Conservation (phyloP, 1,139 yeast species). For the Blastobotrys persicus region DNA sequence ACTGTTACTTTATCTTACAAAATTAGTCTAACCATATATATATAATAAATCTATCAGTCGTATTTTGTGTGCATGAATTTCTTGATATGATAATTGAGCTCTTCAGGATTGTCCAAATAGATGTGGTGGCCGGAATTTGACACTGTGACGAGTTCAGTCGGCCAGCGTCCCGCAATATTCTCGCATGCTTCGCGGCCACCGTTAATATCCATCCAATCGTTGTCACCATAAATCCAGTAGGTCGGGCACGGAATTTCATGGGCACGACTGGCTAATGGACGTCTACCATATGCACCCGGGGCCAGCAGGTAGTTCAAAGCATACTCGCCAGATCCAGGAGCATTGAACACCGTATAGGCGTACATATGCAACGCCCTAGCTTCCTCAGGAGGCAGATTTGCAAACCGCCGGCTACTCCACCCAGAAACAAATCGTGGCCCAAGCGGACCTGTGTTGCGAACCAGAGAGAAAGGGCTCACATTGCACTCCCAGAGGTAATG, state of each 20-base stretch:
- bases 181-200: constrained; percentile 61
- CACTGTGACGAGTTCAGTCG: constrained; percentile 45
- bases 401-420: constrained; percentile 43
- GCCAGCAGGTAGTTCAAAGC: constrained; percentile 64
- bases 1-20: not conserved
- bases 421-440: constrained; percentile 43
- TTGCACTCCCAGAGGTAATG: constrained; percentile 42
- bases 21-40: not conserved
- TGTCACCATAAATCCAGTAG: constrained; percentile 70
- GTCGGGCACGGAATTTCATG: constrained; percentile 36
- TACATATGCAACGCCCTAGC: constrained; percentile 49
- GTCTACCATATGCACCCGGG: constrained; percentile 73
- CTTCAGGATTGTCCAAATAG: constrained; percentile 68
- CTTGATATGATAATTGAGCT: constrained; percentile 46
- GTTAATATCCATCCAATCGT: constrained; percentile 80
- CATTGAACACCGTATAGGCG: constrained; percentile 58
- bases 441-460: constrained; percentile 41
- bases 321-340: constrained; percentile 62
- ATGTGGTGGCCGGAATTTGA: constrained; percentile 73
- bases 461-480: constrained; percentile 40
- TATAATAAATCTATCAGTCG: no score
- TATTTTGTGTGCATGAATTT: constrained; percentile 3
- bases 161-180: constrained; percentile 17
- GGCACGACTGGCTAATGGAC: constrained; percentile 70
- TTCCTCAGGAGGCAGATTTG: constrained; percentile 32